Percentiles rank a stretch among this genome's conserved stretches.
Evolutionary conservation across 2,329 filamentous ascomycete species (phyloP).

Genomic region (Phaeosphaeriaceae sp.): DNA sequence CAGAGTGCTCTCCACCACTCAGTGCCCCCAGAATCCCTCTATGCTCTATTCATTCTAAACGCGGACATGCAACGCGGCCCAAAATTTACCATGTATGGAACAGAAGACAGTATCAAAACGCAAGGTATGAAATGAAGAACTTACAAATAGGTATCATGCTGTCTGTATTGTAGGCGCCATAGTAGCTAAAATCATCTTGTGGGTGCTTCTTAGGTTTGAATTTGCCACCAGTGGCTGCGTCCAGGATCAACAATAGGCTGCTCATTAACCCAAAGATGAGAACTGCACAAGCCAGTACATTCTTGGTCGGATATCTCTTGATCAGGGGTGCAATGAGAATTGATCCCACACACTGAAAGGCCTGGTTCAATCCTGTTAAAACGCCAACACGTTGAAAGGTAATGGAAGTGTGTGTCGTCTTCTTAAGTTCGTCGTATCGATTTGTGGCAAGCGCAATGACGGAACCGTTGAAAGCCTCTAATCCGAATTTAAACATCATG

Average conservation of each 20-base stretch:
- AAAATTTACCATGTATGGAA: no score
- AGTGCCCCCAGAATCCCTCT: no score
- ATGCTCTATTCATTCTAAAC: no score
- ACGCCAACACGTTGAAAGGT: conserved; percentile 58
- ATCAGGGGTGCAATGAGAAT: conserved; percentile 60
- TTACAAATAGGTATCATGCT: conserved; percentile 58
- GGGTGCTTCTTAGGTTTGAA: conserved; percentile 47
- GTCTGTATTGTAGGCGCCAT: conserved; percentile 57
- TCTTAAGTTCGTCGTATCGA: conserved; percentile 56
- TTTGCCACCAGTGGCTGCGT: conserved; percentile 56
- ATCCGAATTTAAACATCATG: conserved; percentile 61
- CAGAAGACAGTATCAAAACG: not conserved
- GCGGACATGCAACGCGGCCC: no score
- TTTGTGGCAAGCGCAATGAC: conserved; percentile 58
- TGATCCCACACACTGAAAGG: conserved; percentile 58
- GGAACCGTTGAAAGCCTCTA: conserved; percentile 60
- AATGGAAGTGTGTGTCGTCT: conserved; percentile 37
- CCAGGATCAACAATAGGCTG: conserved; percentile 56
- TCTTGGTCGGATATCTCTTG: conserved; percentile 56
- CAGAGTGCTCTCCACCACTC: no score
- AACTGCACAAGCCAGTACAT: conserved; percentile 54
- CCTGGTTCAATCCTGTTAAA: conserved; percentile 58
- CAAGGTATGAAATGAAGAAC: conserved; percentile 37
- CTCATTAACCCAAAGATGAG: conserved; percentile 57
- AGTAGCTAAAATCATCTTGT: conserved; percentile 52